phyloP scores from a whole-genome alignment of 768 basidiomycete genomes.

The Hemileccinum rubropunctum region DNA sequence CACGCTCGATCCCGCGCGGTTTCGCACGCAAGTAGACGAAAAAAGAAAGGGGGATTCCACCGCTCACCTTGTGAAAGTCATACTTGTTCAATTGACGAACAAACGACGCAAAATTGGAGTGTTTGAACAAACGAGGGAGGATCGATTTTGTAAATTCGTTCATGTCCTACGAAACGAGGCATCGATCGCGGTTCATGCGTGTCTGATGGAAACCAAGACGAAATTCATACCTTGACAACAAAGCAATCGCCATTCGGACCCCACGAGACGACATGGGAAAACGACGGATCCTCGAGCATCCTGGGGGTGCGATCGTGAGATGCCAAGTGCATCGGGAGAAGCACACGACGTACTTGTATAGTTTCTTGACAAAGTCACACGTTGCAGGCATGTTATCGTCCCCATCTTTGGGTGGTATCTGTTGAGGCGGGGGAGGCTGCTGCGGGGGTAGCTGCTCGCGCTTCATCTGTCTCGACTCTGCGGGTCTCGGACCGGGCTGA shows the following conservation, averaged over 20 bases:
- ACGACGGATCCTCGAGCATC: constrained; percentile 83
- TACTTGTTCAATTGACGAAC: constrained; percentile 95
- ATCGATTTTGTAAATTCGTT: constrained; percentile 93
- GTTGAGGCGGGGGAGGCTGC: constrained; percentile 23
- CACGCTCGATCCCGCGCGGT: constrained; percentile 16
- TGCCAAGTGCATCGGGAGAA: neutral
- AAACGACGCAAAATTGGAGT: constrained; percentile 91
- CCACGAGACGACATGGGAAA: constrained; percentile 78
- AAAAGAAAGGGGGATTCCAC: constrained; percentile 3
- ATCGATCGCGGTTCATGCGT: neutral
- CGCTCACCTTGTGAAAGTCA: constrained; percentile 84
- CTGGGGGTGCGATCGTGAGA: constrained; percentile 38
- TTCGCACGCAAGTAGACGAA: constrained; percentile 14
- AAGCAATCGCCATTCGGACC: constrained; percentile 83
- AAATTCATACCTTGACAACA: constrained; percentile 71
- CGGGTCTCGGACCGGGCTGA: constrained; percentile 17
- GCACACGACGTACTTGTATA: constrained; percentile 68
- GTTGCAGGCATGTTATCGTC: constrained; percentile 86
- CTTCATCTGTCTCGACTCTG: constrained; percentile 28
- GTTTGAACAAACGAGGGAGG: constrained; percentile 91
- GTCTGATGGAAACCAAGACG: neutral
- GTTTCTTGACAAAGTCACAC: constrained; percentile 91
- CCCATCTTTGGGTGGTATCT: constrained; percentile 30
- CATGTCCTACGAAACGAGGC: constrained; percentile 60
- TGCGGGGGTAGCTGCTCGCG: constrained; percentile 27